These are phyloP conservation scores for Rhododendron ferrugineum DNA, from an alignment of 148 eudicot genomes.

Conservation along the genomic window DNA sequence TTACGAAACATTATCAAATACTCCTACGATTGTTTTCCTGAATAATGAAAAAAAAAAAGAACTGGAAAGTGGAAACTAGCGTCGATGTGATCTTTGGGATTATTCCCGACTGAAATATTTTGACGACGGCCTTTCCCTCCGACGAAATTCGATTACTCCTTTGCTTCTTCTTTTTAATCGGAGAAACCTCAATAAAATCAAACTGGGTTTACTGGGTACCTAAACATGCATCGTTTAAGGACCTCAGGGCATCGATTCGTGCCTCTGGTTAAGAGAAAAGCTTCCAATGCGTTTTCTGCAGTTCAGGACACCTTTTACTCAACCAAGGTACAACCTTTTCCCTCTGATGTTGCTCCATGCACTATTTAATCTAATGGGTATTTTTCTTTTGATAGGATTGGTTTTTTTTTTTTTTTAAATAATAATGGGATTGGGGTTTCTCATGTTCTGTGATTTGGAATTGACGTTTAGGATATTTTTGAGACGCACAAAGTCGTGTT, in stretches of 20 bases:
- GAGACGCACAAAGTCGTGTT: constrained; percentile 93
- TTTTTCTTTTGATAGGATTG: not conserved
- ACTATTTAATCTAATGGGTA: not conserved
- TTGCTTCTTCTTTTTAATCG: not conserved
- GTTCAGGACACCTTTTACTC: constrained; percentile 66
- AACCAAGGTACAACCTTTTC: constrained; percentile 46
- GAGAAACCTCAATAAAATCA: not conserved
- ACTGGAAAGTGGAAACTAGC: not conserved
- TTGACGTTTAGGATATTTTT: constrained; percentile 53
- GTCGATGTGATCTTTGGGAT: not conserved
- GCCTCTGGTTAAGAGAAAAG: constrained; percentile 56
- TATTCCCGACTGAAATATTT: not conserved
- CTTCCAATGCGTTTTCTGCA: constrained; percentile 62
- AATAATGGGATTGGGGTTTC: constrained; percentile 10
- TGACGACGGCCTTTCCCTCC: not conserved
- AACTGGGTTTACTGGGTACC: not conserved
- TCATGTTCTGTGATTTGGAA: not conserved
- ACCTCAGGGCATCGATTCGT: constrained; percentile 22
- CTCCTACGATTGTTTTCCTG: too few relatives aligned
- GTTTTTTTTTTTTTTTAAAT: not conserved
- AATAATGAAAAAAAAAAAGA: too few relatives aligned
- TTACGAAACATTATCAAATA: too few relatives aligned
- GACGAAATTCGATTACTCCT: not conserved
- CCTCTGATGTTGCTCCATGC: not conserved
- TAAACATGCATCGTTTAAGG: constrained; percentile 39